phyloP scores from a whole-genome alignment of 495 filamentous ascomycete species.

The Penicillium odoratum region DNA sequence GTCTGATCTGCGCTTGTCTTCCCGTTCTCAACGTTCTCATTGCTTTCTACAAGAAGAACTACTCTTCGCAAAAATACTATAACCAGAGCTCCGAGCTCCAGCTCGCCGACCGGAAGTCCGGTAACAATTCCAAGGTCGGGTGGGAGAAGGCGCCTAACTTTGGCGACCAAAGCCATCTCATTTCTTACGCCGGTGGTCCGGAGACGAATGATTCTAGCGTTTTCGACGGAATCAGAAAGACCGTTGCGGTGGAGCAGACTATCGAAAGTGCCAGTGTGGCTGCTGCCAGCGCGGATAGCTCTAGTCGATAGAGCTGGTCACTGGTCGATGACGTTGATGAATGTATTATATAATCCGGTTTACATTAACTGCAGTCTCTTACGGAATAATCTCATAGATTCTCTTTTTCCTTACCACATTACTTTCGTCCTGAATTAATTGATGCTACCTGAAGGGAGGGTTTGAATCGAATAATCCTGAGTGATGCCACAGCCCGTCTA shows the following conservation, averaged over 20 bases:
- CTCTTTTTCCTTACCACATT: background rate
- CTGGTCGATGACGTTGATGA: slow-evolving; percentile 1
- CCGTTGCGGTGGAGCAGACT: slow-evolving; percentile 38
- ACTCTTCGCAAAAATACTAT: slow-evolving; percentile 37
- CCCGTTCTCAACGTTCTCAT: slow-evolving; percentile 43
- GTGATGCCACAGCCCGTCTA: slow-evolving; percentile 35
- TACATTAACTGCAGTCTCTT: background rate
- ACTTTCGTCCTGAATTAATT: background rate
- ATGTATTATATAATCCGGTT: slow-evolving; percentile 1
- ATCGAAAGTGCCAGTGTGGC: slow-evolving; percentile 22
- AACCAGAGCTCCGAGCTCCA: slow-evolving; percentile 30
- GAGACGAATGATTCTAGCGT: slow-evolving; percentile 15
- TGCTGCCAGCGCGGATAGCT: slow-evolving; percentile 1
- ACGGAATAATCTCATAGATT: background rate
- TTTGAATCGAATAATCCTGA: slow-evolving; percentile 30
- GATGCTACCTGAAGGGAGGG: slow-evolving; percentile 1
- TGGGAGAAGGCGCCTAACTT: slow-evolving; percentile 25
- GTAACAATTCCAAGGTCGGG: slow-evolving; percentile 16
- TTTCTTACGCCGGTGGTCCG: slow-evolving; percentile 32
- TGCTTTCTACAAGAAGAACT: slow-evolving; percentile 28
- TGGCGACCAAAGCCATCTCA: slow-evolving; percentile 39
- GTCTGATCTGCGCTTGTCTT: slow-evolving; percentile 50
- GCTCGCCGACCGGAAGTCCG: slow-evolving; percentile 27
- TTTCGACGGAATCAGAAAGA: slow-evolving; percentile 34
- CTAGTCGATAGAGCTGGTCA: background rate